These are phyloP conservation scores for Lyophyllum decastes DNA, from an alignment of 768 basidiomycete genomes.

Conservation along the genomic window DNA sequence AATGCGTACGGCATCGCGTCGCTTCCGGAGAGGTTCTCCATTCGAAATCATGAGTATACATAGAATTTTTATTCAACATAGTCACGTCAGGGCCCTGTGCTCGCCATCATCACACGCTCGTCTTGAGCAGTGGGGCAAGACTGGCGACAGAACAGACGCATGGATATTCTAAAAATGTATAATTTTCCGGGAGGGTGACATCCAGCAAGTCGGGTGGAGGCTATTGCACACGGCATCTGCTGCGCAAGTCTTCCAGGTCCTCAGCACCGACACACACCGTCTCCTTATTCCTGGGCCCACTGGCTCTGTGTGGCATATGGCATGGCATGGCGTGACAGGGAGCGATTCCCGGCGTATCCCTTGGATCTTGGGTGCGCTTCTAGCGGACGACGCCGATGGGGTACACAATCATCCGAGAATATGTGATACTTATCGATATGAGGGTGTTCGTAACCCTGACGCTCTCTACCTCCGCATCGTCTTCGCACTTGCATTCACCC, in stretches of 20 bases:
- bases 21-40: constrained; percentile 7
- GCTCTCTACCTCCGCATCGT: not conserved
- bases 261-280: not conserved
- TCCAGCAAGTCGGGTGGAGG: not conserved
- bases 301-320: not conserved
- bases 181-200: not conserved
- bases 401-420: not conserved
- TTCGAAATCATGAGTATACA: not conserved
- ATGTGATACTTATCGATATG: not conserved
- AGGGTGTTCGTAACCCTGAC: not conserved
- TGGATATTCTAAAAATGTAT: not conserved
- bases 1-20: constrained; percentile 1
- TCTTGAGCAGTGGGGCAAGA: not conserved
- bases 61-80: not conserved
- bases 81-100: constrained; percentile 16
- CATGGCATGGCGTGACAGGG: not conserved
- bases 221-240: constrained; percentile 4
- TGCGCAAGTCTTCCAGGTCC: not conserved
- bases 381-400: not conserved
- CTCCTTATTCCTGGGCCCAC: not conserved
- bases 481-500: not conserved
- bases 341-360: not conserved
- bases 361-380: not conserved
- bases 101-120: constrained; percentile 13
- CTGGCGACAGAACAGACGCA: not conserved